Evolutionary conservation across 768 basidiomycete genomes (phyloP).

Genomic region (Mycena chlorophos): DNA sequence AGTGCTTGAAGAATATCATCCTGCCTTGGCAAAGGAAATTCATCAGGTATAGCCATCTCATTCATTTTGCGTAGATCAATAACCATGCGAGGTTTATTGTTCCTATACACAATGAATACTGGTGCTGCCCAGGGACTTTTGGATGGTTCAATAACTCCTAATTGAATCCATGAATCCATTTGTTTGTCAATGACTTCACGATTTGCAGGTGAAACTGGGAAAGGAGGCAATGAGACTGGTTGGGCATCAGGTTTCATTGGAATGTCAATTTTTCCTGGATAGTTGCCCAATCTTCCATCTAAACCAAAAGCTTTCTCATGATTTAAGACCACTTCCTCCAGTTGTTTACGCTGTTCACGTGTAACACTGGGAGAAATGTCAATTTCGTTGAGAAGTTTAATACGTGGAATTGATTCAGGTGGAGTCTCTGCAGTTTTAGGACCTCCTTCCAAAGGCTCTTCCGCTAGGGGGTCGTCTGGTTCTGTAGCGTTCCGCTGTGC

Average conservation of each 20-base stretch:
- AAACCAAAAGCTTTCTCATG: slow-evolving; percentile 31
- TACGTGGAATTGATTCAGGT: slow-evolving; percentile 11
- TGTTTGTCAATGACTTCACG: slow-evolving; percentile 32
- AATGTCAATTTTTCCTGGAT: slow-evolving; percentile 27
- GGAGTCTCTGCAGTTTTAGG: slow-evolving; percentile 31
- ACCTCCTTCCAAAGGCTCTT: slow-evolving; percentile 27
- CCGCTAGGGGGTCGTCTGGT: slow-evolving; percentile 11
- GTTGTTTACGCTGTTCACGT: background rate
- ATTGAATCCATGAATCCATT: slow-evolving; percentile 32
- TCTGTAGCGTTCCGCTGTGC: background rate
- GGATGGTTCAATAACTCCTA: slow-evolving; percentile 41
- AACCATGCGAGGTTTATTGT: slow-evolving; percentile 37
- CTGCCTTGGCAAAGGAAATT: slow-evolving; percentile 30
- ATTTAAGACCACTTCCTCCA: slow-evolving; percentile 21
- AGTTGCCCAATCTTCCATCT: slow-evolving; percentile 32
- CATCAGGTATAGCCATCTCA: slow-evolving; percentile 23
- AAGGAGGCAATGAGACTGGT: slow-evolving; percentile 31
- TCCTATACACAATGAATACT: slow-evolving; percentile 36
- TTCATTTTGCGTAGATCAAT: slow-evolving; percentile 34
- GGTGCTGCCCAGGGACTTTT: slow-evolving; percentile 39
- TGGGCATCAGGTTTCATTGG: slow-evolving; percentile 24
- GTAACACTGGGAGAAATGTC: slow-evolving; percentile 2
- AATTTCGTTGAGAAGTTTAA: slow-evolving; percentile 1
- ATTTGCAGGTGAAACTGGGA: slow-evolving; percentile 28
- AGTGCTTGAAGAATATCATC: slow-evolving; percentile 31